Evolutionary conservation across 129 eudicot genomes (phyloP).

Genomic region (sunflower (Helianthus annuus)): HanXRQr2.0-SUNRISE NC_035436.2:141995507-141996006

Average conservation of each 20-base stretch:
- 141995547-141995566: not conserved
- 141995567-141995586: not conserved
- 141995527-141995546: not conserved
- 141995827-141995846: conserved; percentile 99
- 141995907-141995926: conserved; percentile 85
- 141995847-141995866: conserved; percentile 86
- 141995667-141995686: not conserved
- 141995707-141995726: not conserved
- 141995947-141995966: conserved; percentile 79
- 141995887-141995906: conserved; percentile 91
- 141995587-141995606: not conserved
- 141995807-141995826: conserved; percentile 97
- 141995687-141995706: not conserved
- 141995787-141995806: conserved; percentile 75
- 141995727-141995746: conserved; percentile 40
- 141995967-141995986: not conserved
- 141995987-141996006: not conserved
- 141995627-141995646: not conserved
- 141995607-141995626: not conserved
- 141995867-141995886: conserved; percentile 95
- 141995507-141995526: conserved; percentile 1
- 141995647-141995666: not conserved
- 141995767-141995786: conserved; percentile 99
- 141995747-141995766: conserved; percentile 91
- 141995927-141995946: conserved; percentile 82